Evolutionary conservation across 768 basidiomycete genomes (phyloP), one percentile per base, ranked within the genome.

Genomic region (Pisolithus albus): DNA sequence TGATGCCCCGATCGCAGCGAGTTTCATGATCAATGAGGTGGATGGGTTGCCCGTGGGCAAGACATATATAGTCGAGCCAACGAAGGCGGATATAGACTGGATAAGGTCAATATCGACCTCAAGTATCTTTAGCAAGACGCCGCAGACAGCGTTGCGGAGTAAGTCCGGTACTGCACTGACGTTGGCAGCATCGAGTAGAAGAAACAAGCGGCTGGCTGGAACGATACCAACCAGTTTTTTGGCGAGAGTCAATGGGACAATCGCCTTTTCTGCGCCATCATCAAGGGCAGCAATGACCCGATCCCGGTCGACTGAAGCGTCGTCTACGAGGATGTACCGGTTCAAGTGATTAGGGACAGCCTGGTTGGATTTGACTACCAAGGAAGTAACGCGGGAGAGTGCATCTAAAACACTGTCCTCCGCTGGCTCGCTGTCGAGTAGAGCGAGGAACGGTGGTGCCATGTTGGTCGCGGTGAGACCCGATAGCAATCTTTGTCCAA

Each of bases 111-210:
- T 63, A 65, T 90, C 87, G 48, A 86, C 74, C 4, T 81, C 74
- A 7, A 80, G 75, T 2, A 85, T 83, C 65, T 89, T 91, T 62
- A 92, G 79, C 40, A 92, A 73, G 5, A 92, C 84, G 47, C 88
- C 89, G 28, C 87, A 86, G 49, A 89, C 81, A 16, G 80, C 82
- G 58, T 75, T 81, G 26, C 86, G 81, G 47, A 88, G 75, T 56
- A 76, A 84, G 65, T 90, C 86, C 5, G 86, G 81, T 34, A 92
- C 82, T 16, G 87, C 83, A 57, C 79, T 86, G 55, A 81, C 80
- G 56, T 82, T 85, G 51, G 74, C 81, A 28, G 82, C 83, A 56
- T 88, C 87, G 52, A 94, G 76, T 26, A 89, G 76, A 47, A 96
- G 77, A 41, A 89, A 64, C 49, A 97, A 71, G 16, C 92, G 79